Base-by-base conservation (phyloP, 2,329 filamentous ascomycete genomes). In the Aspergillus tanneri region DNA sequence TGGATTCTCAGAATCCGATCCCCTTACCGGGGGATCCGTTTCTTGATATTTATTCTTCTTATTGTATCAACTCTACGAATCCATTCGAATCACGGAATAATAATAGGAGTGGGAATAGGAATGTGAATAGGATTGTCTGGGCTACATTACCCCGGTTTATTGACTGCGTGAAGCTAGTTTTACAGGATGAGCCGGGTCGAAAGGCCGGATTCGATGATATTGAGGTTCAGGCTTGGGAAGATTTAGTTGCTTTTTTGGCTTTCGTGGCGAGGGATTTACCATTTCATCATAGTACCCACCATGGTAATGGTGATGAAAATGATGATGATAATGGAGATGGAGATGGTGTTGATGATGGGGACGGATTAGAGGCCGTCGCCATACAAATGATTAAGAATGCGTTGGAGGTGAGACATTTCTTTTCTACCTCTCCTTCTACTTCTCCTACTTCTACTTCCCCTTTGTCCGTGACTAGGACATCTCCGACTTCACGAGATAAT, bases 221-320 rank as follows among this genome's bases (percentile, higher is more conserved):
- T 2, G 47, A 53, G 36, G 7, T 22, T 3, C 11, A 25, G 10
- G 51, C 24, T 6, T 55, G 52, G 52, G 36, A 36, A 30, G 45
- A 51, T 10, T 27, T 54, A 8, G 46, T 46, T 6, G 37, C 52
- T 6, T 54, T 54, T 21, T 12, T 54, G 39, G 52, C 52, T 19
- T 38, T 42, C 5, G 23, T 49, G 5, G 38, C 52, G n/a, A 46
- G 40, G 10, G 25, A 43, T n/a, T n/a, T n/a, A n/a, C n/a, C n/a
- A n/a, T n/a, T n/a, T n/a, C n/a, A n/a, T n/a, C n/a, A n/a, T n/a
- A n/a, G n/a, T n/a, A n/a, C n/a, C n/a, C n/a, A n/a, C n/a, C n/a
- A n/a, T n/a, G n/a, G n/a, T n/a, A n/a, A n/a, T n/a, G n/a, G n/a
- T n/a, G n/a, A n/a, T n/a, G n/a, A n/a, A n/a, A 12, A 28, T 28